Base-by-base conservation (phyloP, 2,329 filamentous ascomycete genomes). In the Fusarium continuum region DNA sequence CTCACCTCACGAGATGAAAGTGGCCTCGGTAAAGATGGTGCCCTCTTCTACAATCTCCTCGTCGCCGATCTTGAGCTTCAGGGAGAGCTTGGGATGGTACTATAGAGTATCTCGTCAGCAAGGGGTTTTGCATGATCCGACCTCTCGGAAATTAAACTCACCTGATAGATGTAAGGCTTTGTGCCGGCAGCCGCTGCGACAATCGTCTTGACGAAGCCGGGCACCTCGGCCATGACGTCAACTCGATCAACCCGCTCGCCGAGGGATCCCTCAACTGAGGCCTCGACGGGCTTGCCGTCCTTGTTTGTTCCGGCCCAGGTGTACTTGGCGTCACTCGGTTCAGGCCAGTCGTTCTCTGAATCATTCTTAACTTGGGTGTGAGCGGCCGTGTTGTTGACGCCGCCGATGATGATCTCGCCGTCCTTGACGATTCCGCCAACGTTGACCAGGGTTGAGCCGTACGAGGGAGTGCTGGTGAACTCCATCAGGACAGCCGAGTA, bases 161-260 rank as follows among this genome's bases (percentile, higher is more conserved):
- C 92, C 84, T 96, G 95, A 79, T 97, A 99, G 71, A 99, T 98
- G 77, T 97, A 99, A 6, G 95, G 95, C 82, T 93, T 95, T 23
- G 95, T 96, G 62, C 95, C 95, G 4, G 90, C 92, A 11, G 94
- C 92, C 65, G 86, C 89, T 36, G 91, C 91, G 22, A 96, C 93
- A 74, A 99, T 92, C 70, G 88, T 88, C 86, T 99, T 99, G 76
- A 99, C 89, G 72, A 99, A 96, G 25, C 90, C 92, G 4, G 95
- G 95, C 29, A 99, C 91, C 78, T 99, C 93, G 20, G 91, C 92
- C 92, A 99, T 96, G 71, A 99, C 90, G 78, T 99, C 95, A 65
- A 99, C 88, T 32, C 74, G 72, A 77, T 99, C 95, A 26, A 89
- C 79, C 44, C 88, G 86, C 46, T 86, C 80, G 22, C 88, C 91